Evolutionary conservation across 495 filamentous ascomycete species (phyloP).

Genomic region (Jackrogersella minutella): DNA sequence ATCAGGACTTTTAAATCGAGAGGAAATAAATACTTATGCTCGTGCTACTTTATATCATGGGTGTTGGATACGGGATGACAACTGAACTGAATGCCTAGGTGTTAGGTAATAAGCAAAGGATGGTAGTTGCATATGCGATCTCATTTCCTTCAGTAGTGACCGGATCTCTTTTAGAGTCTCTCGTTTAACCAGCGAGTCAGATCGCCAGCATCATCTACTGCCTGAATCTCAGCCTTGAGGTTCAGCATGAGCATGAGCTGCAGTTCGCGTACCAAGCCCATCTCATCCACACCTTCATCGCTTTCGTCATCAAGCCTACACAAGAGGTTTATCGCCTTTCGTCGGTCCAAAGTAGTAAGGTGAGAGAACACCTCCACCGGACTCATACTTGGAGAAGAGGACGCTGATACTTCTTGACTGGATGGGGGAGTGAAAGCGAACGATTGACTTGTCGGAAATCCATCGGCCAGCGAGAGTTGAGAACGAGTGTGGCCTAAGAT

Average conservation of each 20-base stretch:
- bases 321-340: conserved; percentile 72
- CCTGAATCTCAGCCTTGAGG: conserved; percentile 89
- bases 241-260: conserved; percentile 88
- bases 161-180: conserved; percentile 41
- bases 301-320: conserved; percentile 46
- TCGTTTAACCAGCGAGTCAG: conserved; percentile 72
- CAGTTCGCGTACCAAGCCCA: conserved; percentile 69
- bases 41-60: no score
- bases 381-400: conserved; percentile 41
- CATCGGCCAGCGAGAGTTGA: neutral
- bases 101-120: neutral
- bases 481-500: conserved; percentile 44
- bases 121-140: neutral
- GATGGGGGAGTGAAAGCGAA: neutral
- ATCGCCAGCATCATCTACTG: conserved; percentile 69
- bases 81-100: neutral
- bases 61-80: no score
- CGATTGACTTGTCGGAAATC: neutral
- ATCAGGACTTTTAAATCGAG: no score
- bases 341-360: conserved; percentile 71
- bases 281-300: conserved; percentile 9
- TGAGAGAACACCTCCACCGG: conserved; percentile 41
- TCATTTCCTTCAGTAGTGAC: neutral
- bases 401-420: neutral
- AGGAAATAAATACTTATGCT: no score